A percentile compares a stretch with the other conserved stretches of the same genome.
These are phyloP conservation scores for Colletotrichum kahawae DNA, from an alignment of 2,329 filamentous ascomycete species.

Conservation along the genomic window DNA sequence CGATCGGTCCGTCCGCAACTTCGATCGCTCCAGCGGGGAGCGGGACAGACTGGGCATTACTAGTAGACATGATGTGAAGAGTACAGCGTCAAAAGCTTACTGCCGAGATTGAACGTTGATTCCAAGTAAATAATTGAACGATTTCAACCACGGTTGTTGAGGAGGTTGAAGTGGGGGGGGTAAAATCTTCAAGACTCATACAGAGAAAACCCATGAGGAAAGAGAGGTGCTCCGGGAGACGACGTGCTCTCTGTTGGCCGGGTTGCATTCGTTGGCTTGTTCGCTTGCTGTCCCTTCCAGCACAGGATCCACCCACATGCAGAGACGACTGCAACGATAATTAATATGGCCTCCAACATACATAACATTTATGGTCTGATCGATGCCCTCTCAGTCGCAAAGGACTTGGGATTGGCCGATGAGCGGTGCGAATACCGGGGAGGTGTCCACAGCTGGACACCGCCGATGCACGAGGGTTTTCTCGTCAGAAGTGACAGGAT, in stretches of 20 bases:
- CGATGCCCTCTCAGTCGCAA: not conserved
- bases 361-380: not conserved
- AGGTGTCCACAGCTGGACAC: too few relatives aligned
- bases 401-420: too few relatives aligned
- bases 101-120: not conserved
- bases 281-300: not conserved
- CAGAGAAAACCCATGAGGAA: not conserved
- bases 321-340: not conserved
- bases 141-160: not conserved
- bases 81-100: not conserved
- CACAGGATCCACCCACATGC: not conserved
- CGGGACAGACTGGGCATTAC: not conserved
- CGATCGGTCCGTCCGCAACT: not conserved
- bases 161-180: not conserved
- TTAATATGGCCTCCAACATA: not conserved
- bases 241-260: not conserved
- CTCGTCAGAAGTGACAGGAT: too few relatives aligned
- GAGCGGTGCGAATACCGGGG: too few relatives aligned
- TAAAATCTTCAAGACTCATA: not conserved
- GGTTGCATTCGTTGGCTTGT: not conserved
- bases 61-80: not conserved
- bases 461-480: too few relatives aligned
- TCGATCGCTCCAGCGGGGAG: not conserved
- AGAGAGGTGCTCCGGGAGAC: not conserved
- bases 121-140: not conserved